Base-by-base conservation (phyloP, 768 basidiomycete genomes). In the Auriculariales sp. region DNA sequence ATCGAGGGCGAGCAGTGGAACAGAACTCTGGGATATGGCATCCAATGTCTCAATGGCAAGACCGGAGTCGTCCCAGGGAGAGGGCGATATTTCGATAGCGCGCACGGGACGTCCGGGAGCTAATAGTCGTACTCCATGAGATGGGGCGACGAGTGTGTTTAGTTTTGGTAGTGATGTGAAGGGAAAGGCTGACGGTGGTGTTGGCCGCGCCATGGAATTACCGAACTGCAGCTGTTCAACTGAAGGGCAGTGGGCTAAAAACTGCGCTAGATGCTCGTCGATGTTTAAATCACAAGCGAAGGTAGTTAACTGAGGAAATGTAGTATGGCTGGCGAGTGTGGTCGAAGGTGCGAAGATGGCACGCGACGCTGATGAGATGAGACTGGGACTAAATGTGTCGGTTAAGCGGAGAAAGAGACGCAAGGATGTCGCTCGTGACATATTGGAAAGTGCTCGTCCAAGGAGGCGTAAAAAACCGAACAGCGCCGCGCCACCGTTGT, bases 91-190 rank as follows among this genome's bases (percentile, higher is more conserved):
- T 19, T 78, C 74, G 46, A 87, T 70, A 57, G 71, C 71, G 53
- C 74, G 65, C 32, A 86, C 69, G 9, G 84, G 82, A 19, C 83
- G 75, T 14, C 78, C 76, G 36, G 80, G 81, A 3, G 82, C 70
- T 56, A 86, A 64, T 24, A 66, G 62, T 47, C 68, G 64, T 22
- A 83, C 79, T 19, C 71, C 70, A 46, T 70, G 64, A 28, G 74
- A 66, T 17, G 83, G 76, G 19, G 82, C 84, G 47, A 73, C 71
- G 60, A 85, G 79, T 35, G 78, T 74, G 46, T 65, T 62, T 50
- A 87, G 67, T 47, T 54, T 65, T 35, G 66, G 62, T 56, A 72
- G 57, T 67, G 67, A 61, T 4, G 68, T 52, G 49, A 53, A 52
- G 36, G 63, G 57, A 52, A 66, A 61, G 56, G 28, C 55, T 48